A percentile compares a stretch with the other conserved stretches of the same genome.
Evolutionary conservation across 2,329 filamentous ascomycete species (phyloP).

Genomic region (Arthrobotrys megalospora): DNA sequence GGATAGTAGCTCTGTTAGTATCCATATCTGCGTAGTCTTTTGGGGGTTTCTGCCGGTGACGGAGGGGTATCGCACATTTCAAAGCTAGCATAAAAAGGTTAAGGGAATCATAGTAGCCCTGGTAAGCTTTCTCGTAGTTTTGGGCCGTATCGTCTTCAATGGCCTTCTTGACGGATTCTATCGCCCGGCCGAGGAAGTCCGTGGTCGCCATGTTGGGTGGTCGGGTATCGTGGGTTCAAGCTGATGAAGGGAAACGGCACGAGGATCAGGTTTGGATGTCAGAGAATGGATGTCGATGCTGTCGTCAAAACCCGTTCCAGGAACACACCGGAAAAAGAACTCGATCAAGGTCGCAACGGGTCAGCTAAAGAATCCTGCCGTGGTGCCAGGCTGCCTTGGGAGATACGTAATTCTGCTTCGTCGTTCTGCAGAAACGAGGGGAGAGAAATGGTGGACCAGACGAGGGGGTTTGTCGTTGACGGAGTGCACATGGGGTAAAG

Average conservation of each 20-base stretch:
- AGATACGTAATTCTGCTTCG: conserved; percentile 46
- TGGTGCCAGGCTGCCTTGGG: conserved; percentile 32
- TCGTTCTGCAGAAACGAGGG: conserved; percentile 26
- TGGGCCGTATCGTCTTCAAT: conserved; percentile 96
- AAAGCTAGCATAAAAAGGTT: conserved; percentile 99
- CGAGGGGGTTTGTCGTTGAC: conserved; percentile 9
- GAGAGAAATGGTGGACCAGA: conserved; percentile 22
- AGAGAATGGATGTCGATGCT: conserved; percentile 4
- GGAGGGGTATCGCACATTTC: conserved; percentile 76
- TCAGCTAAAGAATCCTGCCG: conserved; percentile 20
- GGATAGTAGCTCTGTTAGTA: background rate
- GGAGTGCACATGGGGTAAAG: conserved; percentile 14
- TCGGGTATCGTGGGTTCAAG: conserved; percentile 3
- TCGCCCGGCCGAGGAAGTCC: conserved; percentile 96
- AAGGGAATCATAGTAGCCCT: conserved; percentile 93
- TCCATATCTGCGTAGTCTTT: background rate
- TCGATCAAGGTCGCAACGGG: conserved; percentile 15
- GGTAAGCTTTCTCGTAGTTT: conserved; percentile 97
- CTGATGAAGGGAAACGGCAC: conserved; percentile 10
- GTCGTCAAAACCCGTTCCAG: conserved; percentile 23
- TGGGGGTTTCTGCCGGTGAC: background rate
- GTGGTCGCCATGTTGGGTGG: conserved; percentile 84
- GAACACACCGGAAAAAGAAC: conserved; percentile 1
- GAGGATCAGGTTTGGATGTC: conserved; percentile 15
- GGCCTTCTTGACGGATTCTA: conserved; percentile 96